Percentiles rank a stretch among this genome's conserved stretches.
These are phyloP conservation scores for Eruca vesicaria DNA, from an alignment of 441 rosid species.

Conservation along the genomic window DNA sequence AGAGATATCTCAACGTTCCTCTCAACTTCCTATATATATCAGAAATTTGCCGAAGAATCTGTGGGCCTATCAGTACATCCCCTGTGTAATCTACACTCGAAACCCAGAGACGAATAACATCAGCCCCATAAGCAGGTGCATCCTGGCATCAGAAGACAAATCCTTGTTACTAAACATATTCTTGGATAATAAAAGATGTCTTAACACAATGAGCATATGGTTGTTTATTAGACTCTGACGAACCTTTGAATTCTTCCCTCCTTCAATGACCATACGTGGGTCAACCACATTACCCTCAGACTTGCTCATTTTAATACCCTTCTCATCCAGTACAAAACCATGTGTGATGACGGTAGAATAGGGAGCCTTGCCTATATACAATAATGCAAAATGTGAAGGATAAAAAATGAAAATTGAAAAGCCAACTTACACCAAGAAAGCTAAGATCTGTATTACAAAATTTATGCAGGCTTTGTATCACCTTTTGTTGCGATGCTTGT, in stretches of 20 bases:
- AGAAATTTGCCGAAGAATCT: slow-evolving; percentile 89
- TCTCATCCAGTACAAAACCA: slow-evolving; percentile 99
- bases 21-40: slow-evolving; percentile 93
- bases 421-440: slow-evolving; percentile 19
- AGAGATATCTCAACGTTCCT: slow-evolving; percentile 91
- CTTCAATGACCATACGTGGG: slow-evolving; percentile 80
- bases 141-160: slow-evolving; percentile 56
- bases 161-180: slow-evolving; percentile 19
- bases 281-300: slow-evolving; percentile 95
- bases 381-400: slow-evolving; percentile 16
- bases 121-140: slow-evolving; percentile 95
- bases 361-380: slow-evolving; percentile 82
- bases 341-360: slow-evolving; percentile 86
- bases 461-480: slow-evolving; percentile 28
- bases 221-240: slow-evolving; percentile 24
- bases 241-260: slow-evolving; percentile 86
- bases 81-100: slow-evolving; percentile 96
- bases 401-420: too few relatives aligned
- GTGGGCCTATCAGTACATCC: slow-evolving; percentile 89
- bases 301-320: slow-evolving; percentile 97
- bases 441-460: not conserved
- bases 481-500: slow-evolving; percentile 94
- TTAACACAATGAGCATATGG: slow-evolving; percentile 10
- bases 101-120: slow-evolving; percentile 97
- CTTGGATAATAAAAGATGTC: not conserved